A percentile compares a stretch with the other conserved stretches of the same genome.
Evolutionary conservation across 345 rosid species (phyloP).

Genomic region (Salix udensis): DNA sequence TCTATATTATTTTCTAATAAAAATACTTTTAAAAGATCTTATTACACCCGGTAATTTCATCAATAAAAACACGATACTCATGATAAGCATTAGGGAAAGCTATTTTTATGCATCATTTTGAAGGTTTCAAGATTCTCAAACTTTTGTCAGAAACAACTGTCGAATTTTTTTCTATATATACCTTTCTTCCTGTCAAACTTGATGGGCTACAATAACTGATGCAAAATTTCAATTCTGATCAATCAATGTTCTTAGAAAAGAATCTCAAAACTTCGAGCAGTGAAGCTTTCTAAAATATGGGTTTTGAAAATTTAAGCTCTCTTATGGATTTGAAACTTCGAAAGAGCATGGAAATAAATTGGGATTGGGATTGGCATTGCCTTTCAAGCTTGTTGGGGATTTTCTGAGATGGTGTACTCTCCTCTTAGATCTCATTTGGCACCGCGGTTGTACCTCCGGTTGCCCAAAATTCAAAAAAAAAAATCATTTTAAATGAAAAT

Average conservation of each 20-base stretch:
- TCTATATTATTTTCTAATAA: too few species aligned
- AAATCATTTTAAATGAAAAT: too few species aligned
- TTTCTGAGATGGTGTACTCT: constrained; percentile 3
- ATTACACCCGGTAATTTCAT: neutral
- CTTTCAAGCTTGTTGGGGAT: neutral
- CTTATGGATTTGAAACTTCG: neutral
- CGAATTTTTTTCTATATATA: constrained; percentile 9
- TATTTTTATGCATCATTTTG: neutral
- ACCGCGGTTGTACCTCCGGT: too few species aligned
- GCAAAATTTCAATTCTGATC: neutral
- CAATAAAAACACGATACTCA: neutral
- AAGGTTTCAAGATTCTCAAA: constrained; percentile 7
- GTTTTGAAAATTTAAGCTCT: constrained; percentile 18
- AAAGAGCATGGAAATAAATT: neutral
- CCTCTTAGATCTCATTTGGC: too few species aligned
- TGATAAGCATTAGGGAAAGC: neutral
- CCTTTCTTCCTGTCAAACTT: neutral
- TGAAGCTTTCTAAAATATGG: neutral
- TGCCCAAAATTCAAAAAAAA: too few species aligned
- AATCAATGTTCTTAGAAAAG: neutral
- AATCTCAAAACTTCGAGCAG: neutral
- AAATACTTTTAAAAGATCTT: constrained; percentile 10
- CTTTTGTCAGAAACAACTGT: neutral
- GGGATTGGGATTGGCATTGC: constrained; percentile 9
- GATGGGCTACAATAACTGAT: constrained; percentile 15